phyloP scores from a whole-genome alignment of 345 rosid genomes.

The Populus tremula region DNA sequence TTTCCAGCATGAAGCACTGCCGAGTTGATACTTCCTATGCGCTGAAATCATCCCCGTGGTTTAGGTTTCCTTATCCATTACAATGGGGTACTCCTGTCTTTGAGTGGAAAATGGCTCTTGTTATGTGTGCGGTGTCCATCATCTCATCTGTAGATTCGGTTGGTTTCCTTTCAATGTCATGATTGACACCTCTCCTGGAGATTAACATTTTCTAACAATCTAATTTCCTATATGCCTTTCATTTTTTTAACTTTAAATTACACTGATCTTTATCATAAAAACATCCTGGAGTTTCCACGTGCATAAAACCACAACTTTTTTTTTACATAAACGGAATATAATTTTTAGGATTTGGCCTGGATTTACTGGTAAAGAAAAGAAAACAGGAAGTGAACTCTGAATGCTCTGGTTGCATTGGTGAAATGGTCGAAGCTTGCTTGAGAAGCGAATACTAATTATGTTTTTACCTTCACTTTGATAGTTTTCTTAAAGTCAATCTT shows the following conservation, averaged over 20 bases:
- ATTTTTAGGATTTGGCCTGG: not conserved
- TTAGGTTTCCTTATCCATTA: constrained; percentile 93
- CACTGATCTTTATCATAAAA: not conserved
- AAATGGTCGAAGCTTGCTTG: not conserved
- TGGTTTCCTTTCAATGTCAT: constrained; percentile 29
- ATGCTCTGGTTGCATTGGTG: not conserved
- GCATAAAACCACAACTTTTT: not conserved
- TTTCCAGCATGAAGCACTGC: constrained; percentile 75
- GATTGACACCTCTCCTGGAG: constrained; percentile 1
- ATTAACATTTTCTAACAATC: not conserved
- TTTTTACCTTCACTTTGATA: not conserved
- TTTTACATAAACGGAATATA: not conserved
- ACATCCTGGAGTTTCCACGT: not conserved
- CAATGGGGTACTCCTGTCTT: constrained; percentile 98
- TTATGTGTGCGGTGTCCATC: constrained; percentile 83
- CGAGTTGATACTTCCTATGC: constrained; percentile 87
- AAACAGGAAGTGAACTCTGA: not conserved
- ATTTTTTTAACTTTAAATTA: not conserved
- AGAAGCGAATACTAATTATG: not conserved
- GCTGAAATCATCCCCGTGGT: constrained; percentile 85
- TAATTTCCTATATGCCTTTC: not conserved
- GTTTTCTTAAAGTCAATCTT: not conserved
- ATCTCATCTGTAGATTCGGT: constrained; percentile 92
- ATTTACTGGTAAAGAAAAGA: not conserved
- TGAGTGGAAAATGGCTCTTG: constrained; percentile 84